Evolutionary conservation across 306 rosid genomes (phyloP), one percentile per base, ranked within the genome.

Genomic region (Prunus campanulata): DNA sequence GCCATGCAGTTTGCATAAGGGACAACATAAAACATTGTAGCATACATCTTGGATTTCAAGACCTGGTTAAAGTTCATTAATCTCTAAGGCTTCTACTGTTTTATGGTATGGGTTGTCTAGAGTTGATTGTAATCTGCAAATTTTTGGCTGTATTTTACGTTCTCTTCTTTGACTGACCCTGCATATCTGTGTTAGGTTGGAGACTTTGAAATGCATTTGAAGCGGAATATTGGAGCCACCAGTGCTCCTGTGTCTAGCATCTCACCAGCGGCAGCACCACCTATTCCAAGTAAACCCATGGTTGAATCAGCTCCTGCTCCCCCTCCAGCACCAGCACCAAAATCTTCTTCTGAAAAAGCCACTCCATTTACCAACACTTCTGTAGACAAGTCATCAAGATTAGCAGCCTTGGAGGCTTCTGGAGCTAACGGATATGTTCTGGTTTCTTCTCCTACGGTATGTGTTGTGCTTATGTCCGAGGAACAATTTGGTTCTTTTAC

Each of bases 171-270:
- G 74, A 75, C 78, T 73, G 75, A 54, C 59, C 52, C 48, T 68
- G 22, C 55, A 73, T 56, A 75, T 62, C 63, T 85, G 74, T 79
- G 56, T 77, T 78, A 96, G 99, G 86, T 96, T 79, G 99, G 99
- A 76, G 98, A 91, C 78, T 95, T 95, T 82, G 96, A 95, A 85
- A 91, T 95, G 99, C 95, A 92, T 83, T 81, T 95, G 75, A 95
- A 89, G 93, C 87, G 99, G 59, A 92, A 88, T 68, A 57, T 92
- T 81, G 99, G 93, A 81, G 97, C 81, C 66, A 84, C 84, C 50
- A 75, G 48, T 68, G 77, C 89, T 82, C 93, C 96, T 13, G 63
- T 88, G 77, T 87, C 98, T 42, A 77, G 77, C 85, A 90, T 92
- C 85, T 92, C 93, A 14, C 97, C 96, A 48, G 80, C 71, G 25